Evolutionary conservation across 345 rosid species (phyloP).

Genomic region (Syzygium oleosum): DNA sequence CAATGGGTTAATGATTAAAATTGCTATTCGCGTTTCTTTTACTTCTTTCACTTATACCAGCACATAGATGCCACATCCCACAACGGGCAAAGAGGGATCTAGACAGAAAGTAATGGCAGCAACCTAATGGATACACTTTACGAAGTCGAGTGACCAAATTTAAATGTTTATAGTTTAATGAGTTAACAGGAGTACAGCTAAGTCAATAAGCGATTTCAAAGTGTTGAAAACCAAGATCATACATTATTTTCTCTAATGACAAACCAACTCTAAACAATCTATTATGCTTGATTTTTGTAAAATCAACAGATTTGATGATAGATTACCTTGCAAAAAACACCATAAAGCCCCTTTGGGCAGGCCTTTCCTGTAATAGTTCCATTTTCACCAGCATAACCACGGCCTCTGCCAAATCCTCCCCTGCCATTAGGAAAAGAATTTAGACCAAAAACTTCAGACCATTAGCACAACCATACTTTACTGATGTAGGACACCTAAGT

Average conservation of each 20-base stretch:
- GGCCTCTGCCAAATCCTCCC: slow-evolving; percentile 67
- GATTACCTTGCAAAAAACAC: slow-evolving; percentile 76
- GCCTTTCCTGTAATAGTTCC: slow-evolving; percentile 86
- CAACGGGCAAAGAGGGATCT: not conserved
- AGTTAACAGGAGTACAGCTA: not conserved
- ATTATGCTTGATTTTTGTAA: not conserved
- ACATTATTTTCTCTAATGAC: not conserved
- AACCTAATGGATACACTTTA: not conserved
- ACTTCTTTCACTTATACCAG: not conserved
- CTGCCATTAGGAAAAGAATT: slow-evolving; percentile 24
- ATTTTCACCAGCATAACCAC: slow-evolving; percentile 54
- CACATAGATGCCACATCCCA: not conserved
- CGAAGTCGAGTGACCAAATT: not conserved
- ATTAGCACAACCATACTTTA: not conserved
- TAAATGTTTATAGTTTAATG: not conserved
- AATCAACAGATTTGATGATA: not conserved
- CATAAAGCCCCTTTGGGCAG: slow-evolving; percentile 85
- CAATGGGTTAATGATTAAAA: not conserved
- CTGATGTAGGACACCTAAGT: not conserved
- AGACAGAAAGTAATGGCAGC: not conserved
- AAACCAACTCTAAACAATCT: not conserved
- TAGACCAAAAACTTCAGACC: not conserved
- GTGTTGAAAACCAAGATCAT: not conserved
- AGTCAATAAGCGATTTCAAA: not conserved
- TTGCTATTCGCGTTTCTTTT: not conserved